A percentile compares a stretch with the other conserved stretches of the same genome.
Evolutionary conservation across 768 basidiomycete genomes (phyloP).

Genomic region (Tubosaeta brunneosetosa): DNA sequence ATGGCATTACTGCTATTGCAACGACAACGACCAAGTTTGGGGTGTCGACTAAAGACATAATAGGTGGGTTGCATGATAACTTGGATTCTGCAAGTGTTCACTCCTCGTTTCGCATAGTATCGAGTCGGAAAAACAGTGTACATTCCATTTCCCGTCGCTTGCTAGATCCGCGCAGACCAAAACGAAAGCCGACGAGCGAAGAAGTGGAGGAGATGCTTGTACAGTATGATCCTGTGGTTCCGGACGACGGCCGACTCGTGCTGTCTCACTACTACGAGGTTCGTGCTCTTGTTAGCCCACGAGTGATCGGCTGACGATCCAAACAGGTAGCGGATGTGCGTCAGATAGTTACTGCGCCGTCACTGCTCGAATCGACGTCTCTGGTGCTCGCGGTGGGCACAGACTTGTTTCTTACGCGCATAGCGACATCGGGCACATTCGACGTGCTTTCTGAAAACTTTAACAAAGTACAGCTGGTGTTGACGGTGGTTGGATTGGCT

Average conservation of each 20-base stretch:
- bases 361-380: slow-evolving; percentile 88
- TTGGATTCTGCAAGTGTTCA: neutral
- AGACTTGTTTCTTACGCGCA: slow-evolving; percentile 84
- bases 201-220: slow-evolving; percentile 85
- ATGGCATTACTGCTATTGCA: slow-evolving; percentile 62
- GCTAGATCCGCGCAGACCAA: slow-evolving; percentile 81
- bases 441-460: slow-evolving; percentile 90
- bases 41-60: slow-evolving; percentile 79
- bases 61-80: slow-evolving; percentile 49
- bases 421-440: slow-evolving; percentile 85
- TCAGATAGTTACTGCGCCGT: slow-evolving; percentile 71
- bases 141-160: slow-evolving; percentile 67
- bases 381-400: slow-evolving; percentile 82
- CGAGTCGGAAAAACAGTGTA: slow-evolving; percentile 69
- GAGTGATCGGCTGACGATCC: neutral
- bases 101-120: slow-evolving; percentile 46
- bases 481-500: slow-evolving; percentile 70
- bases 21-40: slow-evolving; percentile 85
- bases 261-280: slow-evolving; percentile 57
- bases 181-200: slow-evolving; percentile 63
- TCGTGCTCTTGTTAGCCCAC: slow-evolving; percentile 10
- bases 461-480: slow-evolving; percentile 86
- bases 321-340: slow-evolving; percentile 63
- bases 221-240: slow-evolving; percentile 77
- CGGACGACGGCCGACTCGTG: slow-evolving; percentile 57